Conservation (phyloP, 192 early-diverging fungal species). For the Entomortierella lignicola region DNA sequence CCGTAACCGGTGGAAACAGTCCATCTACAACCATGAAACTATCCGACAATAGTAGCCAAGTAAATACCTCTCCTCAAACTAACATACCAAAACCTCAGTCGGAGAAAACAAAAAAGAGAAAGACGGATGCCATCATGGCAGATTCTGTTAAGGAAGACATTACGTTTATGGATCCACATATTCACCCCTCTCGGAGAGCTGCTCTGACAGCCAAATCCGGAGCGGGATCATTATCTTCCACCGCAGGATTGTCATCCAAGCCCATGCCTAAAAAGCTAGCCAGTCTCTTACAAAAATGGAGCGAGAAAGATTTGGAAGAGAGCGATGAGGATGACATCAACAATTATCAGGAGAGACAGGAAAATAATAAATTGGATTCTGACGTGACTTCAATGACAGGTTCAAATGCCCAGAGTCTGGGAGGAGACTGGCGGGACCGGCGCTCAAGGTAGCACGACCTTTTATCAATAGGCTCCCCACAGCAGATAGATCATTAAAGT, state of each 20-base stretch:
- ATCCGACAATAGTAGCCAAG: background rate
- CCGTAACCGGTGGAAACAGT: background rate
- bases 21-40: background rate
- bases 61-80: background rate
- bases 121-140: background rate
- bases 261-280: slow-evolving; percentile 49
- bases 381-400: slow-evolving; percentile 5
- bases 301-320: slow-evolving; percentile 32
- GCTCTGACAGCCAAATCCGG: slow-evolving; percentile 5
- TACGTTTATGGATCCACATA: slow-evolving; percentile 11
- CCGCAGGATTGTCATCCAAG: slow-evolving; percentile 13
- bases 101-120: slow-evolving; percentile 26
- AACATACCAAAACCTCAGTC: background rate
- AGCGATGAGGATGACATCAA: slow-evolving; percentile 17
- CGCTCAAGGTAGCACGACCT: slow-evolving; percentile 3
- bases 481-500: too few relatives aligned
- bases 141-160: background rate
- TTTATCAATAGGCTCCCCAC: too few relatives aligned
- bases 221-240: background rate
- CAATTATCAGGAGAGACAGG: background rate
- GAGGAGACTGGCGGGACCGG: slow-evolving; percentile 32
- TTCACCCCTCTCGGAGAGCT: slow-evolving; percentile 39
- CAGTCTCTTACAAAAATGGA: slow-evolving; percentile 41
- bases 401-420: slow-evolving; percentile 37
- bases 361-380: background rate